Conservation (phyloP, 2,329 filamentous ascomycete species). For the Xylaria multiplex region DNA sequence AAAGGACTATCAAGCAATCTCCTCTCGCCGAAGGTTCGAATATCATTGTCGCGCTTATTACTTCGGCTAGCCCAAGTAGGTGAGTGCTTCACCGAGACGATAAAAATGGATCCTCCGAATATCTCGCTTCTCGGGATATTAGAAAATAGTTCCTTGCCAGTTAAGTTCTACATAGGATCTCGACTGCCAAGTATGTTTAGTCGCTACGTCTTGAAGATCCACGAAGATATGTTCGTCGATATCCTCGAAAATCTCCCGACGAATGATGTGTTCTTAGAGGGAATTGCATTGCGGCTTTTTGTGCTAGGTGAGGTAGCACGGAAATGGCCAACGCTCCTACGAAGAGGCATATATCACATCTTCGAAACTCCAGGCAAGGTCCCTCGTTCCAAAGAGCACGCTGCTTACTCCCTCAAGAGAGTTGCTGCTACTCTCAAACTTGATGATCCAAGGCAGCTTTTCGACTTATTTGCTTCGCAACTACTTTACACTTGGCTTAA, state of each 20-base stretch:
- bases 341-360: constrained; percentile 90
- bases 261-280: constrained; percentile 77
- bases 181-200: constrained; percentile 79
- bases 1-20: constrained; percentile 73
- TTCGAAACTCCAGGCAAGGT: constrained; percentile 89
- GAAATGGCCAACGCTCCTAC: constrained; percentile 84
- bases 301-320: constrained; percentile 81
- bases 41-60: constrained; percentile 73
- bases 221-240: constrained; percentile 86
- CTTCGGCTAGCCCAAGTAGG: constrained; percentile 74
- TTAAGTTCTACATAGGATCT: constrained; percentile 80
- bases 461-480: constrained; percentile 86
- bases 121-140: constrained; percentile 81
- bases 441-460: constrained; percentile 74
- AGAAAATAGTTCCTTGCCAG: constrained; percentile 69
- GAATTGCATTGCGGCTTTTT: constrained; percentile 84
- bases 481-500: constrained; percentile 92
- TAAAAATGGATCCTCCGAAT: constrained; percentile 67
- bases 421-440: constrained; percentile 75
- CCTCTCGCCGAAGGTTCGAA: constrained; percentile 75
- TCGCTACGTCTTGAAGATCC: constrained; percentile 81
- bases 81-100: constrained; percentile 71
- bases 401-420: constrained; percentile 73
- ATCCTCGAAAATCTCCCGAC: constrained; percentile 81
- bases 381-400: constrained; percentile 71